Evolutionary conservation across 352 stramenopile species (phyloP).

Genomic region (Globisporangium orthogonon): DNA sequence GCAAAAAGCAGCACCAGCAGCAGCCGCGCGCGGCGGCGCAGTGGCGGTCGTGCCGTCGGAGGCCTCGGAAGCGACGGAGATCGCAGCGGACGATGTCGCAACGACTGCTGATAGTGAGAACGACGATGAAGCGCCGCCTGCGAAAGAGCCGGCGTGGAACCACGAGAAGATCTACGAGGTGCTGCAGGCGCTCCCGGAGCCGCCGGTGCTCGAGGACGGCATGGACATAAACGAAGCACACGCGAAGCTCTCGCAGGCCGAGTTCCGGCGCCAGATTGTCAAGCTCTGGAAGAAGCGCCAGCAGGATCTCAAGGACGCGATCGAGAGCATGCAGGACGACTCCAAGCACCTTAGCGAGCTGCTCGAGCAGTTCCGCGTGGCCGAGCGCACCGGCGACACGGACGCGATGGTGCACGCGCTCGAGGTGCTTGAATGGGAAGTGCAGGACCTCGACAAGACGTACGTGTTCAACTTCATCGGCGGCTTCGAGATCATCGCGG

Average conservation of each 20-base stretch:
- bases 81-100: background rate
- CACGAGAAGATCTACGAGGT: constrained; percentile 86
- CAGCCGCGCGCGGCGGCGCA: constrained; percentile 8
- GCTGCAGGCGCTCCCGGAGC: constrained; percentile 67
- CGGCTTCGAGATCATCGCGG: constrained; percentile 61
- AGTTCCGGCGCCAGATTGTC: constrained; percentile 73
- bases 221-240: constrained; percentile 77
- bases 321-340: constrained; percentile 76
- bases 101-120: background rate
- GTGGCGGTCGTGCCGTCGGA: background rate
- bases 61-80: background rate
- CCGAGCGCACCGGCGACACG: constrained; percentile 38
- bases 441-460: constrained; percentile 86
- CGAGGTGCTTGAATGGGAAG: constrained; percentile 77
- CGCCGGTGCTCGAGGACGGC: constrained; percentile 50
- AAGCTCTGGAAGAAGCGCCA: constrained; percentile 80
- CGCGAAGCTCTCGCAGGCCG: constrained; percentile 50
- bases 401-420: constrained; percentile 49
- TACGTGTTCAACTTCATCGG: constrained; percentile 84
- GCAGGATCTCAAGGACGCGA: constrained; percentile 69
- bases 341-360: constrained; percentile 68
- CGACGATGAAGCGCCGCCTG: constrained; percentile 20
- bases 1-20: background rate
- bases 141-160: constrained; percentile 67
- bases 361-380: constrained; percentile 63